Percentiles rank a stretch among this genome's conserved stretches.
Conservation (phyloP, 352 stramenopile species). For the Phytophthora meadii region DNA sequence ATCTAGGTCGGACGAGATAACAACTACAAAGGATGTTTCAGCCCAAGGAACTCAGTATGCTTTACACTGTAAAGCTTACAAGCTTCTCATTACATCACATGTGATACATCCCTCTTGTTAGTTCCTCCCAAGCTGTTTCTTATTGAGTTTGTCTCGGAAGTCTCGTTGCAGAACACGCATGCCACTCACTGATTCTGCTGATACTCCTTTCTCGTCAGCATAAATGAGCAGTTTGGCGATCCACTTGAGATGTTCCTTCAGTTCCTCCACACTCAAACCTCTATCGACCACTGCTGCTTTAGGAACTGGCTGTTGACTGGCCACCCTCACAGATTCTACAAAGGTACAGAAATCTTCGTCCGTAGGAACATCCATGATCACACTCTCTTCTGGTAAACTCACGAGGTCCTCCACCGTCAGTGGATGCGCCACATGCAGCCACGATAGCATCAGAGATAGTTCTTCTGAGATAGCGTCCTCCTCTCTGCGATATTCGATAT, state of each 20-base stretch:
- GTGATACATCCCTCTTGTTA: too few relatives aligned
- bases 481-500: constrained; percentile 3
- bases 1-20: too few relatives aligned
- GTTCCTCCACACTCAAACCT: constrained; percentile 20
- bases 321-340: constrained; percentile 16
- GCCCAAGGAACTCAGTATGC: too few relatives aligned
- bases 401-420: constrained; percentile 36
- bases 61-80: too few relatives aligned
- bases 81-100: too few relatives aligned
- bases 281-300: constrained; percentile 5
- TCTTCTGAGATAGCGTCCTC: constrained; percentile 33
- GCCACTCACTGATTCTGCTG: constrained; percentile 29
- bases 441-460: constrained; percentile 32
- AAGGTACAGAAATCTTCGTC: constrained; percentile 36
- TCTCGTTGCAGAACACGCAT: constrained; percentile 39
- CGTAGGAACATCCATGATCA: constrained; percentile 36
- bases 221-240: constrained; percentile 41
- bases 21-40: not conserved
- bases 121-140: constrained; percentile 8
- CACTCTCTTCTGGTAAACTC: constrained; percentile 32
- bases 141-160: constrained; percentile 34
- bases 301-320: not conserved
- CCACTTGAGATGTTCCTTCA: constrained; percentile 42
- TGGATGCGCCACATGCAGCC: constrained; percentile 19
- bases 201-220: constrained; percentile 28